Conservation (phyloP, 2,329 filamentous ascomycete species). For the Calonectria naviculata region DNA sequence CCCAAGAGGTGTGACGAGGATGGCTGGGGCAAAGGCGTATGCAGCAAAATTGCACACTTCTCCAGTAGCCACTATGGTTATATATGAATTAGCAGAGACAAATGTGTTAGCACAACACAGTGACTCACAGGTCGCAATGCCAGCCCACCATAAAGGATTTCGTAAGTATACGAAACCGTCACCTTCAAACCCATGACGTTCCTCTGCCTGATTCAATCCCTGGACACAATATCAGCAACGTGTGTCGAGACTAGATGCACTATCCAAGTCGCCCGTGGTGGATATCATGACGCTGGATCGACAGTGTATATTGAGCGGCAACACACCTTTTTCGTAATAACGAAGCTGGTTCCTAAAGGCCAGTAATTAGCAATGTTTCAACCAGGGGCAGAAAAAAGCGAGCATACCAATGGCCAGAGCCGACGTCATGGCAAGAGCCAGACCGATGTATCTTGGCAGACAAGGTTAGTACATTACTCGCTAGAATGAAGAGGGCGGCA, state of each 20-base stretch:
- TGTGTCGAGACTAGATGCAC: not conserved
- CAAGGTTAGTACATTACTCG: slow-evolving; percentile 28
- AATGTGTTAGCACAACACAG: not conserved
- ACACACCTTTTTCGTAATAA: slow-evolving; percentile 96
- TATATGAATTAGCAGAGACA: slow-evolving; percentile 33
- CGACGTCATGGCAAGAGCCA: slow-evolving; percentile 79
- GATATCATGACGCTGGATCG: not conserved
- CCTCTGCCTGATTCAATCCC: slow-evolving; percentile 91
- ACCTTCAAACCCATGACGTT: slow-evolving; percentile 94
- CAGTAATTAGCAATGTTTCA: slow-evolving; percentile 31
- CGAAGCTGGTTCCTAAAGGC: slow-evolving; percentile 86
- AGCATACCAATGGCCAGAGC: slow-evolving; percentile 80
- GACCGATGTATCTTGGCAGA: slow-evolving; percentile 75
- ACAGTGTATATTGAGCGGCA: not conserved
- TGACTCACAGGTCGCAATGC: slow-evolving; percentile 84
- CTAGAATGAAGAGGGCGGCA: not conserved
- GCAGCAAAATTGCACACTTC: slow-evolving; percentile 98
- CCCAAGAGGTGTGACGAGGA: slow-evolving; percentile 94
- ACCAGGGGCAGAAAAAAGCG: slow-evolving; percentile 2
- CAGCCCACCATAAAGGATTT: slow-evolving; percentile 98
- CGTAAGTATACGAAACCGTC: slow-evolving; percentile 95
- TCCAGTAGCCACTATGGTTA: slow-evolving; percentile 80
- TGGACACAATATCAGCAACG: slow-evolving; percentile 47
- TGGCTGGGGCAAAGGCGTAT: slow-evolving; percentile 98
- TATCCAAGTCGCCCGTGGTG: not conserved